Conservation (phyloP, 148 eudicot genomes). For the Polygonum maritimum region DNA sequence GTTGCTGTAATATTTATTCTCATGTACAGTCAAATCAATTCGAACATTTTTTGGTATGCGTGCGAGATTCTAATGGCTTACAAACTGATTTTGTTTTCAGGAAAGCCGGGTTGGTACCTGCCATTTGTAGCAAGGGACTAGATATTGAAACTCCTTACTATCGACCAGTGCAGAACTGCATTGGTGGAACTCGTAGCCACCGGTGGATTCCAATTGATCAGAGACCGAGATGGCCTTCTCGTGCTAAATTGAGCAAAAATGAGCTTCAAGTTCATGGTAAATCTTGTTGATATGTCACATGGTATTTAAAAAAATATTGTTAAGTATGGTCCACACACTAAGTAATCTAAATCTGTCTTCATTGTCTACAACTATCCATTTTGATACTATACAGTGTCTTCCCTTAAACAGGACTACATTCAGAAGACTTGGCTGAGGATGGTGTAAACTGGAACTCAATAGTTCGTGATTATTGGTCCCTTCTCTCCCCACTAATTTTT, state of each 20-base stretch:
- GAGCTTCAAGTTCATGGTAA: conserved; percentile 78
- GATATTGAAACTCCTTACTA: conserved; percentile 89
- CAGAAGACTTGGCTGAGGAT: conserved; percentile 57
- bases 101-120: conserved; percentile 54
- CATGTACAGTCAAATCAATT: background rate
- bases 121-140: conserved; percentile 58
- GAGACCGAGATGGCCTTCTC: conserved; percentile 81
- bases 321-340: background rate
- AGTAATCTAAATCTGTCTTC: background rate
- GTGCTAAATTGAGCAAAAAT: conserved; percentile 45
- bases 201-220: conserved; percentile 81
- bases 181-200: conserved; percentile 80
- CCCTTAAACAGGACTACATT: conserved; percentile 37
- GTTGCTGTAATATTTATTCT: background rate
- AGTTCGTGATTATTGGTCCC: conserved; percentile 76
- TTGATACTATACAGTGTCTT: background rate
- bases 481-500: conserved; percentile 80
- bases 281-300: background rate
- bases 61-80: conserved; percentile 5
- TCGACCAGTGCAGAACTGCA: conserved; percentile 71
- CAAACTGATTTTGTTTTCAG: conserved; percentile 32
- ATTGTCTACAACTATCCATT: background rate
- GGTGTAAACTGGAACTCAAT: conserved; percentile 59
- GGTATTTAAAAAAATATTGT: background rate
- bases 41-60: background rate